phyloP scores from a whole-genome alignment of 352 stramenopile species.

The Phytophthora fragariae region DNA sequence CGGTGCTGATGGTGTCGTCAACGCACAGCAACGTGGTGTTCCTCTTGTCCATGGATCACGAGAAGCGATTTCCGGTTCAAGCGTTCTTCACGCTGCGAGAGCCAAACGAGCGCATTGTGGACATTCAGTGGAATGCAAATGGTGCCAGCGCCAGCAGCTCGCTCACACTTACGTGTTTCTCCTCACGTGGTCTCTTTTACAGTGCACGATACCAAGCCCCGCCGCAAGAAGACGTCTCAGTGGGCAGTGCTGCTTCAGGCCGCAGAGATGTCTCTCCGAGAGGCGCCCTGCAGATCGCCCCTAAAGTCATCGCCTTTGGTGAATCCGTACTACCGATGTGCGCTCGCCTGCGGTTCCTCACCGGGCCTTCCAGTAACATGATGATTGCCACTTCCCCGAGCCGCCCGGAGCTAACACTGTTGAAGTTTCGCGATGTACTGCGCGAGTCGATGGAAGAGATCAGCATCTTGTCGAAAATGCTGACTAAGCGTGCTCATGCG shows the following conservation, averaged over 20 bases:
- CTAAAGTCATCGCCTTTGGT: conserved; percentile 58
- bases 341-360: conserved; percentile 51
- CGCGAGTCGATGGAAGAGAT: conserved; percentile 60
- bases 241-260: conserved; percentile 19
- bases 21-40: conserved; percentile 56
- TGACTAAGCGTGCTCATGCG: conserved; percentile 62
- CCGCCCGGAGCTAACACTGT: conserved; percentile 49
- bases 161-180: conserved; percentile 66
- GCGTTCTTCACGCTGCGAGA: conserved; percentile 58
- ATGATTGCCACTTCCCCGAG: conserved; percentile 55
- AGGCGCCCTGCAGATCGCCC: conserved; percentile 37
- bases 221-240: conserved; percentile 28
- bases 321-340: conserved; percentile 54
- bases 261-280: conserved; percentile 27
- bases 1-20: conserved; percentile 62
- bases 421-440: conserved; percentile 65
- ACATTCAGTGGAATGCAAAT: conserved; percentile 66
- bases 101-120: conserved; percentile 51
- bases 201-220: conserved; percentile 46
- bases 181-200: conserved; percentile 60
- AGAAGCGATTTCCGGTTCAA: conserved; percentile 70
- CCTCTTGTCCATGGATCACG: conserved; percentile 73
- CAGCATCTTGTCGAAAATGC: conserved; percentile 56
- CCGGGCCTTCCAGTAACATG: conserved; percentile 52
- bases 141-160: conserved; percentile 35